Base-by-base conservation (phyloP, 257 asterid genomes). In the Scutellaria baicalensis region DNA sequence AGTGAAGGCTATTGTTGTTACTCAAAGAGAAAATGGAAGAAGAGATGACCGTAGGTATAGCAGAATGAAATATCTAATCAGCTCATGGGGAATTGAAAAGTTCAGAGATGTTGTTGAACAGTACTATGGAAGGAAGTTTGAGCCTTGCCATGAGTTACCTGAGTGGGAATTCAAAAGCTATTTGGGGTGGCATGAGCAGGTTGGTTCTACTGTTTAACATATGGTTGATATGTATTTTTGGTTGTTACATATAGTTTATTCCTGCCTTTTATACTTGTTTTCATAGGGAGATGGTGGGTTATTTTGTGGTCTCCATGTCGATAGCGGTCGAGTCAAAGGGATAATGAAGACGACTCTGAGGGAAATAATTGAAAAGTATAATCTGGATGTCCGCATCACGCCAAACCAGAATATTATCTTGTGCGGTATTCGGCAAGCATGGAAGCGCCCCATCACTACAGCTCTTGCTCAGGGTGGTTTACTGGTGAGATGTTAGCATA, bases 161-260 rank as follows among this genome's bases (percentile, higher is more conserved):
- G 89, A 93, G 75, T 93, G 99, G 99, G 88, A 91, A 76, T 93
- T 93, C 49, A 86, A 93, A 83, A 93, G 97, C 84, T 85, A 93
- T 83, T 81, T 93, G 84, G 99, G 99, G 48, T 93, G 99, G 99
- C 99, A 91, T 18, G 96, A 93, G 79, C 97, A 91, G 95, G 99
- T 93, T 35, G 27, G 76, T 61, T 57, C 69, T 42, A 16, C 20
- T 35, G 23, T 43, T 63, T 48, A 64, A 18, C 27, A 42, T 38
- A 9, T 33, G 65, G 33, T 54, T 54, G 4, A 52, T 36, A 40
- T 63, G 45, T 45, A 33, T 33, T 38, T 33, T 62, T 21, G 47
- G 65, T 21, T 17, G 35, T 58, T 72, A 31, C 55, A 59, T 14
- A n/a, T 21, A 48, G 6, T 18, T 57, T 71, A 39, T 54, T 67